Evolutionary conservation across 352 stramenopile species (phyloP), one percentile per base, ranked within the genome.

Genomic region (Paralagenidium karlingii): DNA sequence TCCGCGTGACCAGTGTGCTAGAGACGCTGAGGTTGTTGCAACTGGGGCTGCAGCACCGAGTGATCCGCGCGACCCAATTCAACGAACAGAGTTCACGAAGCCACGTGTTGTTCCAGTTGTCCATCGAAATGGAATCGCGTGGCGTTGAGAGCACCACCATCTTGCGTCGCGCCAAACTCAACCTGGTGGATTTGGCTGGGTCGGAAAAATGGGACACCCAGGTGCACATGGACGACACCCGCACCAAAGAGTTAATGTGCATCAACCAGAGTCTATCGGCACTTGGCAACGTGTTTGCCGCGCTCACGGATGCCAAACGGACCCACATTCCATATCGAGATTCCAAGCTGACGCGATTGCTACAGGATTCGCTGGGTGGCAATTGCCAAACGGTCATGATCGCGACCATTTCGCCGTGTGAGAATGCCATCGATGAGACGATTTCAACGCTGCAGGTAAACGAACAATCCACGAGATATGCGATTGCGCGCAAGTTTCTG

Each of bases 311-410:
- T 21, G 52, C 62, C 2, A 64, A 63, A 34, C 58, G 74, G 27
- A 75, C 60, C 3, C 84, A 96, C 45, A 77, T 99, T 25, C 93
- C 95, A 12, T 99, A 98, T 46, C 78, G 96, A 13, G 95, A 99
- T 54, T 97, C 88, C 4, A 98, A 96, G 40, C 61, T 99, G 15
- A 99, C 96, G 2, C 88, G 97, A 21, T 48, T 99, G 12, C 62
- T 90, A 33, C 74, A 88, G 34, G 75, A 87, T 38, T 77, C 55
- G 29, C 55, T 90, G 0, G 74, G 76, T 22, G 87, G 87, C 21
- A 97, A 97, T 47, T 86, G 78, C 1, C 62, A 82, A 11, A 96
- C 84, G 3, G 68, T 81, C 4, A 87, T 97, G 43, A 73, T 97
- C 16, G 84, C 82, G 11, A 94, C 86, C 1, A 63, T 95, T 10